phyloP scores from a whole-genome alignment of 768 basidiomycete species.

The Leccinum subgranulosum region DNA sequence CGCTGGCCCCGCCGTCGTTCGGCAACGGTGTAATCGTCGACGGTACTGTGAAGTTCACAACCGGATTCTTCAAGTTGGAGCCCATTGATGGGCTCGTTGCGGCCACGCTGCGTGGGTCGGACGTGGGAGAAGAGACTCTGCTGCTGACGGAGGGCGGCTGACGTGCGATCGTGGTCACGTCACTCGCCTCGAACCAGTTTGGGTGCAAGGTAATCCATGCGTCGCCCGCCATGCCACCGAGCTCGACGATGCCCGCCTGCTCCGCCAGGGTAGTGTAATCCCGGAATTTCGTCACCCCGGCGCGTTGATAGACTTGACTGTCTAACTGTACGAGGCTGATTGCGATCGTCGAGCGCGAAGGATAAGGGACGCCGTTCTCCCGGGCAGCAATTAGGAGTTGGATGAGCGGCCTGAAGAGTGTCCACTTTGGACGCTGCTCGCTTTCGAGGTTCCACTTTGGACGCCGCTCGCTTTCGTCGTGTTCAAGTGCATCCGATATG shows the following conservation, averaged over 20 bases:
- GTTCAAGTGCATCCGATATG: background rate
- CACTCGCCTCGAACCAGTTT: conserved; percentile 15
- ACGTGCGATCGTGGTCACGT: background rate
- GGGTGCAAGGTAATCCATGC: conserved; percentile 31
- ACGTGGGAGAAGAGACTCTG: conserved; percentile 12
- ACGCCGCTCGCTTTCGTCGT: conserved; percentile 4
- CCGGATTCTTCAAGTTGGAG: conserved; percentile 5
- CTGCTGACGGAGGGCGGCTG: background rate
- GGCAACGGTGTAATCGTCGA: background rate
- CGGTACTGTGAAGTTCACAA: background rate
- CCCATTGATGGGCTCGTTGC: conserved; percentile 3
- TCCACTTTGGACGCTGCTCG: conserved; percentile 11
- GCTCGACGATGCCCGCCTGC: conserved; percentile 23
- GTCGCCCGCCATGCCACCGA: conserved; percentile 11
- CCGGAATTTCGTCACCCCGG: conserved; percentile 25
- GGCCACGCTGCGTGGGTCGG: conserved; percentile 6
- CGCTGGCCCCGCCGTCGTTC: background rate
- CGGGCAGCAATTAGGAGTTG: conserved; percentile 20
- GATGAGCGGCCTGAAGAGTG: conserved; percentile 32
- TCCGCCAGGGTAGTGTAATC: conserved; percentile 29
- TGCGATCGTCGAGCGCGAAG: conserved; percentile 41
- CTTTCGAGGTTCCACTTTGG: too few relatives aligned
- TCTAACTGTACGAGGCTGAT: conserved; percentile 30
- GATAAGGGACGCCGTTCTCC: conserved; percentile 29
- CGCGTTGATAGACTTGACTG: conserved; percentile 23